Evolutionary conservation across 2,329 filamentous ascomycete genomes (phyloP).

Genomic region (Claviceps paspali): DNA sequence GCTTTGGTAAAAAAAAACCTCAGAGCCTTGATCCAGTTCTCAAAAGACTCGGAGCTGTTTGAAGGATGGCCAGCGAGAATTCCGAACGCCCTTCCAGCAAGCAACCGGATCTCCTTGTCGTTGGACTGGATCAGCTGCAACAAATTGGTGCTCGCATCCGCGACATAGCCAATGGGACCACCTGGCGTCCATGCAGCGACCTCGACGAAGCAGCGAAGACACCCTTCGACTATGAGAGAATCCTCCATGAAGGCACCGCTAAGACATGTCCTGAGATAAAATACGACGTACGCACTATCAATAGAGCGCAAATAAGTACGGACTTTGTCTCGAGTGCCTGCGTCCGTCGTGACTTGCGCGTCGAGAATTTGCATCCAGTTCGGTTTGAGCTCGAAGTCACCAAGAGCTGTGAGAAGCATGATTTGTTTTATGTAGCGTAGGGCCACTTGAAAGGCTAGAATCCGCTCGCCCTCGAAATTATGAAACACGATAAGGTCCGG

Average conservation of each 20-base stretch:
- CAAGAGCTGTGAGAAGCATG: constrained; percentile 33
- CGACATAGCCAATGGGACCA: constrained; percentile 32
- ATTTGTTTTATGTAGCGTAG: constrained; percentile 50
- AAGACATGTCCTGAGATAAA: constrained; percentile 39
- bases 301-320: constrained; percentile 33
- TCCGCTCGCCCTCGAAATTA: constrained; percentile 31
- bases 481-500: constrained; percentile 17
- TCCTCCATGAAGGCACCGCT: constrained; percentile 36
- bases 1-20: constrained; percentile 27
- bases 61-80: constrained; percentile 55
- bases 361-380: constrained; percentile 78
- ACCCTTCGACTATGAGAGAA: constrained; percentile 28
- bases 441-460: constrained; percentile 50
- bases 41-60: constrained; percentile 20
- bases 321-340: constrained; percentile 44
- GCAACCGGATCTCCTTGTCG: constrained; percentile 48
- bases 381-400: constrained; percentile 46
- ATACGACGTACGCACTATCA: constrained; percentile 22
- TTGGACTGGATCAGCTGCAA: constrained; percentile 53
- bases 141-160: constrained; percentile 34
- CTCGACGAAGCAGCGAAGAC: constrained; percentile 37
- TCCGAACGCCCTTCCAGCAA: constrained; percentile 57
- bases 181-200: constrained; percentile 37
- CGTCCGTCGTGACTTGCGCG: constrained; percentile 54
- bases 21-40: constrained; percentile 17